Conservation (phyloP, 2,329 filamentous ascomycete species). For the Colletotrichum kahawae region DNA sequence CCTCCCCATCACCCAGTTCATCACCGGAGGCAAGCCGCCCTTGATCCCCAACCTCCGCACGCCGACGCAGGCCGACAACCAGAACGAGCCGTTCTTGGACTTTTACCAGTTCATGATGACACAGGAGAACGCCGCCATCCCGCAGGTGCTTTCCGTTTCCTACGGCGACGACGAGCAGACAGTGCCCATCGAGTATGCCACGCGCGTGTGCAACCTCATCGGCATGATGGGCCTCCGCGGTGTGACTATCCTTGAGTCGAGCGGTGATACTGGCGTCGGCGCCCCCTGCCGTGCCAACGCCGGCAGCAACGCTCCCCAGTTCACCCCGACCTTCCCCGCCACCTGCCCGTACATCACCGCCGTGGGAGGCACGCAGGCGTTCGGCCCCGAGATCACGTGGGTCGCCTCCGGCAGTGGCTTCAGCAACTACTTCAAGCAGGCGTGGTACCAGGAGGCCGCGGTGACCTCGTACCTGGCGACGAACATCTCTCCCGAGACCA, state of each 20-base stretch:
- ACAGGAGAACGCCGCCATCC: conserved; percentile 55
- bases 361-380: conserved; percentile 58
- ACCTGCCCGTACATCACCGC: conserved; percentile 61
- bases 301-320: conserved; percentile 35
- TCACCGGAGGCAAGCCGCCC: conserved; percentile 31
- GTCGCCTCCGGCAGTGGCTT: conserved; percentile 59
- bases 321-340: conserved; percentile 29
- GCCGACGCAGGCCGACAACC: conserved; percentile 40
- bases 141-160: conserved; percentile 66
- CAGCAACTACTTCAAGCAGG: conserved; percentile 50
- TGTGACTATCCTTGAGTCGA: conserved; percentile 65
- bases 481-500: conserved; percentile 35
- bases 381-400: conserved; percentile 56
- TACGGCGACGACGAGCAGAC: conserved; percentile 73
- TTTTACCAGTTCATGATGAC: conserved; percentile 64
- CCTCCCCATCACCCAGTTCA: conserved; percentile 29
- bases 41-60: conserved; percentile 32
- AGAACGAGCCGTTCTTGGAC: conserved; percentile 73
- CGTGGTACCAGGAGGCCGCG: conserved; percentile 50
- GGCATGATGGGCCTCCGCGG: conserved; percentile 68
- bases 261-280: conserved; percentile 64
- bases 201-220: conserved; percentile 63
- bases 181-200: conserved; percentile 62
- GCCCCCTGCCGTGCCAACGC: conserved; percentile 58
- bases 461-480: conserved; percentile 47